Evolutionary conservation across 1,284 basidiomycete species (phyloP).

Genomic region (Cutaneotrichosporon sp.): DNA sequence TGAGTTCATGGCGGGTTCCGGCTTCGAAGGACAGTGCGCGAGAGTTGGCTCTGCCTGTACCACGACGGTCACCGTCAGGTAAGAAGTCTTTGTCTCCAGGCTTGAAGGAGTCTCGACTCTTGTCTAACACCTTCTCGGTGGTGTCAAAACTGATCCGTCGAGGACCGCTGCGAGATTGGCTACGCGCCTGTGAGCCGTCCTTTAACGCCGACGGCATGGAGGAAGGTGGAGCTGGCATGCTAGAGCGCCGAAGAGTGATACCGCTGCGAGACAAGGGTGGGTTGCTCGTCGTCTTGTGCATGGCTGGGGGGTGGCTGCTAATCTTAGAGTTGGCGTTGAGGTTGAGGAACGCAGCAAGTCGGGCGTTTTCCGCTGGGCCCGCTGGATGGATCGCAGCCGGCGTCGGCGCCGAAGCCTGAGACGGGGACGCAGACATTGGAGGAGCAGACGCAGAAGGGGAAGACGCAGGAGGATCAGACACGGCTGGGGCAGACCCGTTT

Average conservation of each 20-base stretch:
- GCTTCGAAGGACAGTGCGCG: no score
- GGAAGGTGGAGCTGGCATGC: not conserved
- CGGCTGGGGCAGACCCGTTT: not conserved
- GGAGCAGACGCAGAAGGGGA: not conserved
- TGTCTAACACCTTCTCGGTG: not conserved
- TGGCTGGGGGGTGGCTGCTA: not conserved
- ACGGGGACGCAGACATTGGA: not conserved
- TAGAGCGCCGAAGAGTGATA: not conserved
- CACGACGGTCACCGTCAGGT: not conserved
- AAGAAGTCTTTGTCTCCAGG: not conserved
- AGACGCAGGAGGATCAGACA: not conserved
- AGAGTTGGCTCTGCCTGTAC: not conserved
- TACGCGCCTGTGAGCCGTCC: slow-evolving; percentile 1
- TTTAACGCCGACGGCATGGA: not conserved
- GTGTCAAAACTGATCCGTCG: not conserved
- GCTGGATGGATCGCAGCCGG: not conserved
- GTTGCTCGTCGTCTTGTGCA: slow-evolving; percentile 1
- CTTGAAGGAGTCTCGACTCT: not conserved
- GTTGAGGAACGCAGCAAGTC: slow-evolving; percentile 4
- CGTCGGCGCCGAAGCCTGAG: not conserved
- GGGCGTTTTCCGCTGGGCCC: not conserved
- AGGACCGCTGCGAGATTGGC: not conserved
- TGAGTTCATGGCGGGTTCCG: not conserved
- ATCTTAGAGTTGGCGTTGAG: not conserved
- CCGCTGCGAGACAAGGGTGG: not conserved